These are phyloP conservation scores for Thraustotheca clavata DNA, from an alignment of 352 stramenopile species.

Conservation along the genomic window DNA sequence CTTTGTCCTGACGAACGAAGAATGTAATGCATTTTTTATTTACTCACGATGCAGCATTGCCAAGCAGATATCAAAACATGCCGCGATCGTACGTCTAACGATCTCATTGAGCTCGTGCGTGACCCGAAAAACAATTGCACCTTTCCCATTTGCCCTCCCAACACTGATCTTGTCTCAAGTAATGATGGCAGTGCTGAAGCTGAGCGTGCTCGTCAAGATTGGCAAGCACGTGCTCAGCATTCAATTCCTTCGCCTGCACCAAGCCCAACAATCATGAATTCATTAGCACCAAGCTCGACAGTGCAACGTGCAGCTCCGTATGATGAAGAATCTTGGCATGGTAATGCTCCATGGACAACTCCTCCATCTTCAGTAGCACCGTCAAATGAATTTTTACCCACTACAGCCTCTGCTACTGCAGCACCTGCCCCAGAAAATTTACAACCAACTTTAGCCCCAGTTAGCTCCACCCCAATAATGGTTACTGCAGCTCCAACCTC, in stretches of 20 bases:
- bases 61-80: conserved; percentile 4
- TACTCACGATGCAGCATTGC: not conserved
- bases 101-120: conserved; percentile 1
- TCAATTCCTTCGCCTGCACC: not conserved
- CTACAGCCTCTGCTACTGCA: too few relatives aligned
- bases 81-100: conserved; percentile 3
- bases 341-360: too few relatives aligned
- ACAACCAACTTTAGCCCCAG: too few relatives aligned
- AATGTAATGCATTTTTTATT: too few relatives aligned
- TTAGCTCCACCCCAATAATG: too few relatives aligned
- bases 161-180: not conserved
- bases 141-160: not conserved
- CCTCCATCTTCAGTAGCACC: too few relatives aligned
- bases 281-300: too few relatives aligned
- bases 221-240: not conserved
- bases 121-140: conserved; percentile 13
- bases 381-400: too few relatives aligned
- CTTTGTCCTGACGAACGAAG: not conserved
- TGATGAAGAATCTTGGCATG: too few relatives aligned
- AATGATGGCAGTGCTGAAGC: not conserved
- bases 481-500: not conserved
- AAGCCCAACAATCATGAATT: too few relatives aligned
- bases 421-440: not conserved
- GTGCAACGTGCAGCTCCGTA: too few relatives aligned
- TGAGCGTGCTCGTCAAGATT: not conserved